These are phyloP conservation scores for Alternaria sp. DNA, from an alignment of 2,329 filamentous ascomycete genomes.

Conservation along the genomic window DNA sequence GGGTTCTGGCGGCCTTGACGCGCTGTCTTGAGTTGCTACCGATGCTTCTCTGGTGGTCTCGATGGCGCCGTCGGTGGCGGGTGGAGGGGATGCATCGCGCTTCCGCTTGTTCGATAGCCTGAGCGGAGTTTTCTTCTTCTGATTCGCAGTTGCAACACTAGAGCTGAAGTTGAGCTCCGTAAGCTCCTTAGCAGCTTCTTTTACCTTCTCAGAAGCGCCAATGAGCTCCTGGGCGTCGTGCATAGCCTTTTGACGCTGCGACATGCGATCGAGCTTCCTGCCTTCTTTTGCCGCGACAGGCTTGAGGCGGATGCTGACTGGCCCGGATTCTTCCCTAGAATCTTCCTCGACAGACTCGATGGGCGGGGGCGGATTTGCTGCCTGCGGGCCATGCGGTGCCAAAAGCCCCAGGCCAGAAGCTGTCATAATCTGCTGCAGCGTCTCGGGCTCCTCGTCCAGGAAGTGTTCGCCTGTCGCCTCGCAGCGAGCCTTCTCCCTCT, in stretches of 20 bases:
- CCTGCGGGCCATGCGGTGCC: constrained; percentile 15
- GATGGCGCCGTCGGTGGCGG: constrained; percentile 16
- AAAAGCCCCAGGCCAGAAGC: constrained; percentile 24
- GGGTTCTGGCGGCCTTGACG: constrained; percentile 32
- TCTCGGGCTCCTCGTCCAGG: constrained; percentile 59
- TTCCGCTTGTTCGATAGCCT: constrained; percentile 60
- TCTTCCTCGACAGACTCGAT: constrained; percentile 21
- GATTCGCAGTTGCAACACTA: constrained; percentile 23
- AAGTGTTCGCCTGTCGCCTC: constrained; percentile 70
- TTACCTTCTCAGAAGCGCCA: constrained; percentile 42
- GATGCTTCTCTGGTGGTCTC: constrained; percentile 30
- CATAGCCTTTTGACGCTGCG: constrained; percentile 59
- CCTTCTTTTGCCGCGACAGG: constrained; percentile 81
- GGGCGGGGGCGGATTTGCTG: constrained; percentile 16
- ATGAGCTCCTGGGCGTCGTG: constrained; percentile 47
- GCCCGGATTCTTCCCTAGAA: constrained; percentile 64
- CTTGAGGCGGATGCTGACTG: constrained; percentile 77
- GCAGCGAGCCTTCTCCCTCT: constrained; percentile 62
- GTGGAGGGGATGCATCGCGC: constrained; percentile 55
- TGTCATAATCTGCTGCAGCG: constrained; percentile 29
- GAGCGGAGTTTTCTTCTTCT: constrained; percentile 28
- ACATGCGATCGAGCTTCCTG: constrained; percentile 74
- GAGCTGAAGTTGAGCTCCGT: constrained; percentile 41
- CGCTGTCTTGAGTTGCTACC: constrained; percentile 34
- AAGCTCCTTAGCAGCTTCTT: constrained; percentile 42